Evolutionary conservation across 495 filamentous ascomycete species (phyloP).

Genomic region (Bacidia rubella): DNA sequence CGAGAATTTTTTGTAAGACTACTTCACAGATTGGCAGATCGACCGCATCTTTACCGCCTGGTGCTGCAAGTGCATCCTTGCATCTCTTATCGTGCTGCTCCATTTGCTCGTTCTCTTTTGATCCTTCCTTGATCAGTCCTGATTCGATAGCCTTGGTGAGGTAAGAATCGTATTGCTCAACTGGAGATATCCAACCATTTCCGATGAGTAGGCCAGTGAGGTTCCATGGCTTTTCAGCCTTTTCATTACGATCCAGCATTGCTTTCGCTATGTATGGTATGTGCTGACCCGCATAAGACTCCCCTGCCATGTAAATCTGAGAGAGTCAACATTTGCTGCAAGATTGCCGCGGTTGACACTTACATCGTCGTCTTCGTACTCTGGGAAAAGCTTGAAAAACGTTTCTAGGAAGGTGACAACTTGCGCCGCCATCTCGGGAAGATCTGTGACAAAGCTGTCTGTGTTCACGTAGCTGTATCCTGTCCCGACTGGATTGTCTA

Average conservation of each 20-base stretch:
- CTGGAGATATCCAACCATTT: slow-evolving; percentile 90
- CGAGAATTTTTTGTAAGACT: slow-evolving; percentile 56
- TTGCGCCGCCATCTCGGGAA: slow-evolving; percentile 79
- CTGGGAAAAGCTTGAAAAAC: slow-evolving; percentile 79
- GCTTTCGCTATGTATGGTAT: slow-evolving; percentile 90
- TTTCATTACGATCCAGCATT: slow-evolving; percentile 69
- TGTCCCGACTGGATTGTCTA: slow-evolving; percentile 92
- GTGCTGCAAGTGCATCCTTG: slow-evolving; percentile 36
- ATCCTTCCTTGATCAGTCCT: slow-evolving; percentile 54
- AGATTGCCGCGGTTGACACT: slow-evolving; percentile 22
- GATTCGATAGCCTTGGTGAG: slow-evolving; percentile 63
- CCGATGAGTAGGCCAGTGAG: slow-evolving; percentile 84
- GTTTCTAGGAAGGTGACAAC: slow-evolving; percentile 82
- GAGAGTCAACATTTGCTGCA: not conserved
- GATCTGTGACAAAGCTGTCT: slow-evolving; percentile 68
- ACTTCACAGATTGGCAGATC: slow-evolving; percentile 56
- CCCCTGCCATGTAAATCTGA: slow-evolving; percentile 84
- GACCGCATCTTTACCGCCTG: slow-evolving; percentile 45
- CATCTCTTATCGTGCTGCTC: slow-evolving; percentile 60
- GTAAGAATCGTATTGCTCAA: slow-evolving; percentile 83
- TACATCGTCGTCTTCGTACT: slow-evolving; percentile 89
- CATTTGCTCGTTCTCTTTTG: slow-evolving; percentile 46
- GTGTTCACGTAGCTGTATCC: slow-evolving; percentile 92
- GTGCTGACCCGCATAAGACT: slow-evolving; percentile 94
- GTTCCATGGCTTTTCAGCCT: slow-evolving; percentile 47